Percentiles rank a stretch among this genome's conserved stretches.
Evolutionary conservation across 495 filamentous ascomycete species (phyloP).

Genomic region (Thozetella sp.): DNA sequence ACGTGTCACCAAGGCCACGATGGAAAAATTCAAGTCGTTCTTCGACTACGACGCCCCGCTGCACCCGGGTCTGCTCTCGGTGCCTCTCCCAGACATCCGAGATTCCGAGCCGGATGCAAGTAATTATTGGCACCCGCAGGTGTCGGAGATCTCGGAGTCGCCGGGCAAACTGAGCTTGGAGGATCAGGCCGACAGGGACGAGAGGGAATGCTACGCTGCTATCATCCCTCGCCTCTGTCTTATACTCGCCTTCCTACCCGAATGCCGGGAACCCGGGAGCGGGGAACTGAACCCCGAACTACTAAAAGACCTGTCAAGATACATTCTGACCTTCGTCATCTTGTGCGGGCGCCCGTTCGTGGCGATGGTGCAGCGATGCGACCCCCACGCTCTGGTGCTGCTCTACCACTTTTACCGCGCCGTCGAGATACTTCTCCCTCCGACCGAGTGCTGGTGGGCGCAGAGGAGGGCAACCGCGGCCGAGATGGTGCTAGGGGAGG

Average conservation of each 20-base stretch:
- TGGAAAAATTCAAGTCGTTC: neutral
- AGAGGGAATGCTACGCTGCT: slow-evolving; percentile 1
- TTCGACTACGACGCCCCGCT: neutral
- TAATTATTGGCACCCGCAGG: neutral
- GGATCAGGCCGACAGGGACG: too few species aligned
- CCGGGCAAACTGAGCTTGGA: too few species aligned
- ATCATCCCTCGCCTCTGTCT: slow-evolving; percentile 9
- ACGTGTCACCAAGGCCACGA: neutral
- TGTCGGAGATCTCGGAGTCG: neutral
- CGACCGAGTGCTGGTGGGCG: slow-evolving; percentile 12
- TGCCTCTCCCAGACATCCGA: neutral
- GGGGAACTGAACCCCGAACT: neutral
- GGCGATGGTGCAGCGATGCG: slow-evolving; percentile 5
- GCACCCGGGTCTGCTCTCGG: neutral
- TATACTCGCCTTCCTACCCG: slow-evolving; percentile 7
- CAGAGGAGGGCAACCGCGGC: slow-evolving; percentile 9
- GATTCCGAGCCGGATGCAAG: neutral
- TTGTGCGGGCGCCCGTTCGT: slow-evolving; percentile 5
- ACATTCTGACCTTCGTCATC: slow-evolving; percentile 2
- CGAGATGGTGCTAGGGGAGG: slow-evolving; percentile 7
- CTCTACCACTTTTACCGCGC: slow-evolving; percentile 18
- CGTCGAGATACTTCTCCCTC: slow-evolving; percentile 10
- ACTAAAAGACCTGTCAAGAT: neutral
- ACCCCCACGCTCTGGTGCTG: slow-evolving; percentile 9
- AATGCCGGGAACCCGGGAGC: neutral